Base-by-base conservation (phyloP, 2,329 filamentous ascomycete species). In the Ophiosphaerella narmari region DNA sequence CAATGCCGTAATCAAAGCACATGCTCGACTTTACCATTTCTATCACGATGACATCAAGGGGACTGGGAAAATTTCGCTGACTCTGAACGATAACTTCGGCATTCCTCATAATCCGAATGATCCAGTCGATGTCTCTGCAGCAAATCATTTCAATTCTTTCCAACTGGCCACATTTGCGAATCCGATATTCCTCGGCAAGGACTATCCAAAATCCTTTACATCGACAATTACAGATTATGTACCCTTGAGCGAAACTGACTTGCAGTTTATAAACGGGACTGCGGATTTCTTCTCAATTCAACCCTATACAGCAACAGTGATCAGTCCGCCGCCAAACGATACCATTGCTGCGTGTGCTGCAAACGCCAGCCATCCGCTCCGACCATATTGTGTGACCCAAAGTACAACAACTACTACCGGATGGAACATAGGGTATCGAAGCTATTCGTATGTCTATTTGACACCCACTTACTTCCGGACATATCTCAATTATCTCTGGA, bases 401-500 rank as follows among this genome's bases (percentile, higher is more conserved):
- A 75, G 74, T 9, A 78, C 71, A 0, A 55, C 43, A 2, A 70
- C 65, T 1, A 80, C 80, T 34, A 77, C 77, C 26, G 82, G 82
- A 2, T 86, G 83, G 83, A 74, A 81, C 56, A 81, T 85, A 41
- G 83, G 83, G 16, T 83, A 84, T 53, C 73, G 76, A 11, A 83
- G 80, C 2, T 72, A 82, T 31, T 75, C 75, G 2, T 83, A 84
- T 59, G 78, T 82, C n/a, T 84, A 85, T 67, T 79, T 81, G 31
- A 81, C 84, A 0, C 84, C 83, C 0, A 76, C 75, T 2, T 85
- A 83, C 56, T 75, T 87, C n/a, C 77, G 81, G 44, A 75, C 74
- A 45, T 80, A 82, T 54, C 73, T 84, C 4, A 78, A 74, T 55
- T 86, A 85, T 59, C 69, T 87, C 2, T 83, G 79, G 75, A 85